Evolutionary conservation across 352 stramenopile genomes (phyloP), one percentile per base, ranked within the genome.

Genomic region (Globisporangium mamillatum): DNA sequence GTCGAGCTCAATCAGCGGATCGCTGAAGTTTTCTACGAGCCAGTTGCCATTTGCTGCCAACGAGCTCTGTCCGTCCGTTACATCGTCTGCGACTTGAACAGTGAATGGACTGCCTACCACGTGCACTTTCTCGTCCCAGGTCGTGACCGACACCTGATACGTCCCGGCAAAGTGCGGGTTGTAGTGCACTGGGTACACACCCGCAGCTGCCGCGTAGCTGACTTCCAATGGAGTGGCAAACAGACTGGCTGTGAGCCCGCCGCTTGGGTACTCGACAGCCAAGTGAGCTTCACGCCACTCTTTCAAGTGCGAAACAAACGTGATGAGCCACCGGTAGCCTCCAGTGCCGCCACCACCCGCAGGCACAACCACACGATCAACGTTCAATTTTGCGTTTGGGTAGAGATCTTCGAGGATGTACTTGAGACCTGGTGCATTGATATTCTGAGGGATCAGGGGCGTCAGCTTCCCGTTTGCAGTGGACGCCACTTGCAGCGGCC

Each of bases 161-260:
- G 69, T 74, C 9, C 97, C 97, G 6, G 84, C 93, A 53, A 96
- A 88, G 67, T 94, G 95, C 6, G 95, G 78, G 5, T 81, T 98
- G 69, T 98, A 99, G 20, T 75, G 70, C 25, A 99, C 83, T 0
- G 92, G 96, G 75, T 99, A 99, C 4, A 92, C 67, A 0, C 96
- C 95, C 52, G 56, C 66, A 0, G 66, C 77, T 8, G 94, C 82
- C 0, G 67, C 64, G 56, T 88, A 89, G 0, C 67, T 72, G 7
- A 96, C 75, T 12, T 44, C 72, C 9, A 96, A 62, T 0, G 85
- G 81, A 1, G 66, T 81, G 7, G 63, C 65, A 32, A 75, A 90
- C 62, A 93, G 46, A 57, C 77, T 91, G 0, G 64, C 65, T 0
- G 74, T 55, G 6, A 73, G 75, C 8, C 56, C 56, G 9, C 56